These are phyloP conservation scores for Rhizopogon vinicolor DNA, from an alignment of 768 basidiomycete species.

Conservation along the genomic window DNA sequence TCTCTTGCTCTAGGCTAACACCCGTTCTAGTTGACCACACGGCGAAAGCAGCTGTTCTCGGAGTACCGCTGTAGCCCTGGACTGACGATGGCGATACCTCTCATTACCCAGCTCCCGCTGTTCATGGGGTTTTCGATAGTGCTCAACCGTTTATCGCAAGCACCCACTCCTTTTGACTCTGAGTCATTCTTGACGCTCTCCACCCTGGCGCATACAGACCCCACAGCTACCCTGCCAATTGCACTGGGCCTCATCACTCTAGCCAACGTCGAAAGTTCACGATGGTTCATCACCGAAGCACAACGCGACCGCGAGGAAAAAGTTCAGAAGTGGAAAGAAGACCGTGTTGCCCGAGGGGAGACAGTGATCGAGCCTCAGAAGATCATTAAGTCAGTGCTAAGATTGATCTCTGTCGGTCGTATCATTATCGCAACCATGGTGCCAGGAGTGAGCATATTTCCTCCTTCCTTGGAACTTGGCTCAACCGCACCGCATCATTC, in stretches of 20 bases:
- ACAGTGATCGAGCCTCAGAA: slow-evolving; percentile 42
- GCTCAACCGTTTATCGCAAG: slow-evolving; percentile 48
- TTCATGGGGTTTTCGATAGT: slow-evolving; percentile 64
- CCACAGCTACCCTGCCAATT: slow-evolving; percentile 66
- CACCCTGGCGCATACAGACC: slow-evolving; percentile 65
- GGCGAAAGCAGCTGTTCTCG: slow-evolving; percentile 56
- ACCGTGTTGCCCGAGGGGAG: slow-evolving; percentile 37
- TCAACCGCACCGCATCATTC: slow-evolving; percentile 5
- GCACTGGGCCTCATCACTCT: slow-evolving; percentile 68
- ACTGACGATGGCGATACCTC: slow-evolving; percentile 55
- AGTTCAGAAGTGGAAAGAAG: slow-evolving; percentile 43
- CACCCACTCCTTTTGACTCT: slow-evolving; percentile 65
- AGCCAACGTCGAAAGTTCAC: slow-evolving; percentile 74
- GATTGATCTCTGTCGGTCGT: slow-evolving; percentile 56
- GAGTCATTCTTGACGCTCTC: slow-evolving; percentile 76
- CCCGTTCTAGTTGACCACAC: slow-evolving; percentile 41
- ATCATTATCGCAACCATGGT: slow-evolving; percentile 65
- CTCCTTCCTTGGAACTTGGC: neutral
- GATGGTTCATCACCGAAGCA: slow-evolving; percentile 64
- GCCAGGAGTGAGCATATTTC: slow-evolving; percentile 53
- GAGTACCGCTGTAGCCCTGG: slow-evolving; percentile 54
- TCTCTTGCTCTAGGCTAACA: slow-evolving; percentile 1
- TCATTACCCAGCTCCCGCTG: slow-evolving; percentile 64
- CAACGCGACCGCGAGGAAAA: slow-evolving; percentile 47
- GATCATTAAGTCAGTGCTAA: slow-evolving; percentile 50